Conservation (phyloP, 2,329 filamentous ascomycete species). For the Ceratocystis variospora region DNA sequence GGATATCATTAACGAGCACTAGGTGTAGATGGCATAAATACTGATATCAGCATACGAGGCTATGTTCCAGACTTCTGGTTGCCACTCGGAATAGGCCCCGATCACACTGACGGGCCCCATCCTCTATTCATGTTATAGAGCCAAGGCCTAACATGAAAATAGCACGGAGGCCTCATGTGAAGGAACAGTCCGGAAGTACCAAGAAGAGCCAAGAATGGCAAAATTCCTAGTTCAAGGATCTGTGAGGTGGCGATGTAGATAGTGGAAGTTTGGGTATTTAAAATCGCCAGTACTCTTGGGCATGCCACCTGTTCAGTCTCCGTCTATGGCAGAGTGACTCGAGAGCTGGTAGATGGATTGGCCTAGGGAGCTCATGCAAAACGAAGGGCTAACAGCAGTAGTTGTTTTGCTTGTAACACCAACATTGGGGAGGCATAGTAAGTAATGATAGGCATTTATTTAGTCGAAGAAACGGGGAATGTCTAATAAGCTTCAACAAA, state of each 20-base stretch:
- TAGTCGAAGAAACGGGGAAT: too few species aligned
- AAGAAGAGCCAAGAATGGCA: background rate
- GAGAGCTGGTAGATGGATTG: too few species aligned
- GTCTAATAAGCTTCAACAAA: too few species aligned
- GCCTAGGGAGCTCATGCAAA: too few species aligned
- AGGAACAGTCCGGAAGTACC: background rate
- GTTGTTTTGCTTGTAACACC: too few species aligned
- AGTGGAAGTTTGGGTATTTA: background rate
- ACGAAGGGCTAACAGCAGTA: too few species aligned
- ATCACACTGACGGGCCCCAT: background rate
- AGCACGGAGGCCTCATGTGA: background rate
- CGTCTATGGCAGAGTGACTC: too few species aligned
- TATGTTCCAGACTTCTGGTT: background rate
- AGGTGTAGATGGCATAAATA: background rate
- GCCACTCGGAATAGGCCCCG: background rate
- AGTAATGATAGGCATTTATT: too few species aligned
- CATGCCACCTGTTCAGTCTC: background rate
- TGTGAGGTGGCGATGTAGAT: background rate
- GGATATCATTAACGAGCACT: background rate
- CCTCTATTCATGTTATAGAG: background rate
- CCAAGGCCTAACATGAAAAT: background rate
- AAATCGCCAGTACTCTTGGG: background rate
- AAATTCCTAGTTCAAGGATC: background rate
- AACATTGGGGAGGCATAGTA: too few species aligned
- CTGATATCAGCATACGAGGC: background rate